Percentiles rank a stretch among this genome's conserved stretches.
These are phyloP conservation scores for Heliosperma pusillum DNA, from an alignment of 148 eudicot species.

Conservation along the genomic window DNA sequence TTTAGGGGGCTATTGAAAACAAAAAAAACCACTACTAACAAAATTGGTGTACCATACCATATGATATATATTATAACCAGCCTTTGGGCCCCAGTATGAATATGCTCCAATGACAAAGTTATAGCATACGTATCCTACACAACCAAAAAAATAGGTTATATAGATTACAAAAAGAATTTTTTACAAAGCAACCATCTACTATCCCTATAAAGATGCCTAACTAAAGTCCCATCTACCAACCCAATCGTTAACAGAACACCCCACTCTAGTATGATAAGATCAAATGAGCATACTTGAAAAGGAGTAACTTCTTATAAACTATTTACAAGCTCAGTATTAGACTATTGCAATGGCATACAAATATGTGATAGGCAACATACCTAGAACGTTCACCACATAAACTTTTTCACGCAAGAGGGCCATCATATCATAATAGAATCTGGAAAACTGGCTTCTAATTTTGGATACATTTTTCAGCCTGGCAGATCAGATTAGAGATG, in stretches of 20 bases:
- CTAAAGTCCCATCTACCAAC: not conserved
- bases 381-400: slow-evolving; percentile 68
- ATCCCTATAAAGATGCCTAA: not conserved
- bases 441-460: slow-evolving; percentile 32
- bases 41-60: slow-evolving; percentile 50
- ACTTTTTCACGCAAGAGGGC: slow-evolving; percentile 54
- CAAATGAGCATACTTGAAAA: slow-evolving; percentile 4
- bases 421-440: slow-evolving; percentile 58
- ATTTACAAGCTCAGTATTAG: not conserved
- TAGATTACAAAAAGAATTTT: slow-evolving; percentile 1
- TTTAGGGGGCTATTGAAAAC: not conserved
- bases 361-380: slow-evolving; percentile 31
- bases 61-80: slow-evolving; percentile 76
- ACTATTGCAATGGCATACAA: not conserved
- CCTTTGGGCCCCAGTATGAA: slow-evolving; percentile 98
- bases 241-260: too few relatives aligned
- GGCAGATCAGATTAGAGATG: slow-evolving; percentile 22
- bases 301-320: not conserved
- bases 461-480: slow-evolving; percentile 28
- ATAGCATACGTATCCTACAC: slow-evolving; percentile 66
- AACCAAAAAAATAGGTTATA: not conserved
- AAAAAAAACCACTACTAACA: not conserved
- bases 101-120: slow-evolving; percentile 90
- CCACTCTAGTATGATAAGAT: not conserved
- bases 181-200: slow-evolving; percentile 1